Evolutionary conservation across 106 monocot species (phyloP).

Genomic region (Ottelia alismoides): DNA sequence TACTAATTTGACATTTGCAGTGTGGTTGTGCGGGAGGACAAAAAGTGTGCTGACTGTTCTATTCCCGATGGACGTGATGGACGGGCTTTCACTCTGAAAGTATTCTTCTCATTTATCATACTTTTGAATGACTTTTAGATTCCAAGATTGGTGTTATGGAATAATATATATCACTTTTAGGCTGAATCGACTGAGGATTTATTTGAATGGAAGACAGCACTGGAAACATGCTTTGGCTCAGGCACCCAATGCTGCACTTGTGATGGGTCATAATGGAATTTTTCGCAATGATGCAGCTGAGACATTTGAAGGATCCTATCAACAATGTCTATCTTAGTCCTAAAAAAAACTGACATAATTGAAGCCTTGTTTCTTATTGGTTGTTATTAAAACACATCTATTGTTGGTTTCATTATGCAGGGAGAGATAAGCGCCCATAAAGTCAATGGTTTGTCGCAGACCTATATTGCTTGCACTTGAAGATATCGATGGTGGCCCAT

Average conservation of each 20-base stretch:
- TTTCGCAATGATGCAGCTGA: conserved; percentile 85
- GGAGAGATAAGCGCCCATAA: conserved; percentile 89
- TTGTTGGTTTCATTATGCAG: no score
- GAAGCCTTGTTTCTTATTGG: no score
- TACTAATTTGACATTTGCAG: conserved; percentile 81
- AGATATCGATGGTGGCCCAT: conserved; percentile 90
- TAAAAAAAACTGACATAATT: no score
- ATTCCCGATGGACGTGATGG: conserved; percentile 93
- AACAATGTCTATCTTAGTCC: conserved; percentile 43
- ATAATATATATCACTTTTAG: conserved; percentile 22
- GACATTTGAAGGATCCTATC: conserved; percentile 65
- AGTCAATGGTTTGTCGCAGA: conserved; percentile 80
- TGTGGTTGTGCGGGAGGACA: no score
- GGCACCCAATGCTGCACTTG: conserved; percentile 95
- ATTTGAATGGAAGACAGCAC: conserved; percentile 88
- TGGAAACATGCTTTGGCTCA: conserved; percentile 79
- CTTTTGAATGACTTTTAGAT: background rate
- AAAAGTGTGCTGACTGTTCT: conserved; percentile 79
- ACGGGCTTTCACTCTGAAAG: no score
- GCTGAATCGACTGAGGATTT: conserved; percentile 88
- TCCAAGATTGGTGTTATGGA: background rate
- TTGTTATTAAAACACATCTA: no score
- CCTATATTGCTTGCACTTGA: conserved; percentile 94
- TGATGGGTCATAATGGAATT: conserved; percentile 93
- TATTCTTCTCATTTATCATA: conserved; percentile 10